A percentile compares a stretch with the other conserved stretches of the same genome.
Evolutionary conservation across 257 asterid genomes (phyloP).

Genomic region (Petrea volubilis): DNA sequence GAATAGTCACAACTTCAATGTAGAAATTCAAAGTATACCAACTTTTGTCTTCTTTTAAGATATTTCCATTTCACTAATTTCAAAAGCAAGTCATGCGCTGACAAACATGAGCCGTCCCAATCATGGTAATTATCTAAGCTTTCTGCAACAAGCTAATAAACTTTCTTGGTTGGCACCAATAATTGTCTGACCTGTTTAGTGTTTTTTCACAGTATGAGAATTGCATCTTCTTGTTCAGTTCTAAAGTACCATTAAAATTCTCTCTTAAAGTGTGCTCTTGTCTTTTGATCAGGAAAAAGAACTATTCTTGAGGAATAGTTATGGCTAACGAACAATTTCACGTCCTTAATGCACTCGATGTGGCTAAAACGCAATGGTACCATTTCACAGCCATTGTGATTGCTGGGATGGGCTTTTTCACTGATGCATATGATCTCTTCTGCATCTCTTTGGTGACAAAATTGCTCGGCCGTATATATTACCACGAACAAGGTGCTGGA

Average conservation of each 20-base stretch:
- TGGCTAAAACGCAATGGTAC: constrained; percentile 62
- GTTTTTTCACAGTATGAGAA: background rate
- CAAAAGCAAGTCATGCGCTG: background rate
- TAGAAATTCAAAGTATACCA: background rate
- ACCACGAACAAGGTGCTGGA: background rate
- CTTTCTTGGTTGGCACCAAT: background rate
- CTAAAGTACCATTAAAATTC: background rate
- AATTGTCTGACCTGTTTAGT: background rate
- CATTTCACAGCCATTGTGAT: constrained; percentile 65
- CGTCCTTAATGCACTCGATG: constrained; percentile 63
- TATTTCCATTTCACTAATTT: background rate
- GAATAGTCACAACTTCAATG: background rate
- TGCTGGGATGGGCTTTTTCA: constrained; percentile 73
- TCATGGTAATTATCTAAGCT: background rate
- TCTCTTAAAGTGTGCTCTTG: background rate
- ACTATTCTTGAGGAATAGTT: background rate
- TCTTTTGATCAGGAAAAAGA: background rate
- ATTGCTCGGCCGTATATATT: constrained; percentile 58
- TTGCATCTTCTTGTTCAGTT: background rate
- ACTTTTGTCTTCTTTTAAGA: background rate
- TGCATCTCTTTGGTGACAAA: constrained; percentile 45
- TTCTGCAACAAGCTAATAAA: too few species aligned
- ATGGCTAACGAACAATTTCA: constrained; percentile 45
- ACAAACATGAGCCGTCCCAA: background rate
- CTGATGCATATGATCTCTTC: constrained; percentile 71